phyloP scores from a whole-genome alignment of 257 asterid species.

The Fraxinus cuspidata region DNA sequence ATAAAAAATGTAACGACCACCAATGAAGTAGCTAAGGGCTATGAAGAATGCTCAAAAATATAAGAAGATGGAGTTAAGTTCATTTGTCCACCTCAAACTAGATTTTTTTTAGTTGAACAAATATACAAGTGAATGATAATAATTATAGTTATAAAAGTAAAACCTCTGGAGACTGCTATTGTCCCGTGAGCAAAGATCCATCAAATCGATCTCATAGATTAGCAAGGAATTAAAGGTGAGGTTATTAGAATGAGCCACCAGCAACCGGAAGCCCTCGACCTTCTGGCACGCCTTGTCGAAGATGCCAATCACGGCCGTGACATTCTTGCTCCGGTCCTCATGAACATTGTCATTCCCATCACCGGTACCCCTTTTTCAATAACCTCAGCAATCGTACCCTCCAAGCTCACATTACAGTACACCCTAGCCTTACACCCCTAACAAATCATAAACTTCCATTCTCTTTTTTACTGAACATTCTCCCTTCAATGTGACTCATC shows the following conservation, averaged over 20 bases:
- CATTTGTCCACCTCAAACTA: no score
- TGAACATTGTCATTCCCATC: conserved; percentile 64
- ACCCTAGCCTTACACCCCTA: conserved; percentile 64
- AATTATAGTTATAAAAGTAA: no score
- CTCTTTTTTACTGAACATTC: conserved; percentile 58
- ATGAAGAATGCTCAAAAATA: no score
- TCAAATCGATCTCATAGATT: no score
- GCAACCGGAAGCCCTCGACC: conserved; percentile 55
- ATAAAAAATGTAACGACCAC: no score
- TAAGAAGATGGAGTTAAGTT: no score
- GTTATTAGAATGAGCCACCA: conserved; percentile 57
- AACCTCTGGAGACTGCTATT: no score
- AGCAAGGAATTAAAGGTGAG: conserved; percentile 36
- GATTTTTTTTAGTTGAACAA: no score
- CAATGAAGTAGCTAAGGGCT: no score
- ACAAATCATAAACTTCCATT: conserved; percentile 54
- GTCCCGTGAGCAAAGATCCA: no score
- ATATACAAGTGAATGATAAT: no score
- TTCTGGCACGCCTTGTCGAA: conserved; percentile 53
- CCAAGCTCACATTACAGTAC: conserved; percentile 42
- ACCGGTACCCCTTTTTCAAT: conserved; percentile 22
- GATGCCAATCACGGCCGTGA: conserved; percentile 44
- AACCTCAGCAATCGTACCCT: conserved; percentile 5
- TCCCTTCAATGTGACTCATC: conserved; percentile 72
- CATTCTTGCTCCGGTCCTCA: conserved; percentile 63